Evolutionary conservation across 108 stramenopile genomes (phyloP), one percentile per base, ranked within the genome.

Genomic region (Skeletonema costatum): DNA sequence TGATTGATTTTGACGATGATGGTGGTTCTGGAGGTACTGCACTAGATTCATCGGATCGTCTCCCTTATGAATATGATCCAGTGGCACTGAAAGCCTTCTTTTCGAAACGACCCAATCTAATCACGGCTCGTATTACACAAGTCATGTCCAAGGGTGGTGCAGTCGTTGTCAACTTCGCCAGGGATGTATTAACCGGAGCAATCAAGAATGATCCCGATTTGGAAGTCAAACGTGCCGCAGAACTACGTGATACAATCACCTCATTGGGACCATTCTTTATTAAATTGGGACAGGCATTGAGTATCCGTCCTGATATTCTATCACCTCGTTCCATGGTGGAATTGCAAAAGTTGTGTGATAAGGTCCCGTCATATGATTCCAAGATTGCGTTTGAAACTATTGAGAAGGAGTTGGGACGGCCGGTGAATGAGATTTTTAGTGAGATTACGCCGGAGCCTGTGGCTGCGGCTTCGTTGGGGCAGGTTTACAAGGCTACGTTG

Each of bases 391-490:
- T 94, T 79, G 86, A 85, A 29, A 97, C 96, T 2, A 97, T 98
- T 48, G 91, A 96, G 56, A 32, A 67, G 33, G 98, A 98, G 77
- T 81, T 97, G 36, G 96, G 96, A 2, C 87, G 83, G 38, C 64
- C 86, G 0, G 91, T 97, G 46, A 76, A 88, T 10, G 96, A 97
- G 59, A 30, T 97, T 2, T 98, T 97, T 72, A 74, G 67, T 19
- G 92, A 93, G 61, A 95, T 98, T 36, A 94, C 96, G 1, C 90
- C 92, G 8, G 98, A 98, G 67, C 98, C 98, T 16, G 93, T 98
- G 1, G 98, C 97, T 3, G 98, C 97, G 21, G 98, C 97, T 0
- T 84, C 81, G 60, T 73, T 98, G 29, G 98, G 97, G 60, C 98
- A 98, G 82, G 98, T 98, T 7, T 95, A 93, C 82, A 90, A 86